phyloP scores from a whole-genome alignment of 768 basidiomycete genomes.

The Tulasnella sp. region DNA sequence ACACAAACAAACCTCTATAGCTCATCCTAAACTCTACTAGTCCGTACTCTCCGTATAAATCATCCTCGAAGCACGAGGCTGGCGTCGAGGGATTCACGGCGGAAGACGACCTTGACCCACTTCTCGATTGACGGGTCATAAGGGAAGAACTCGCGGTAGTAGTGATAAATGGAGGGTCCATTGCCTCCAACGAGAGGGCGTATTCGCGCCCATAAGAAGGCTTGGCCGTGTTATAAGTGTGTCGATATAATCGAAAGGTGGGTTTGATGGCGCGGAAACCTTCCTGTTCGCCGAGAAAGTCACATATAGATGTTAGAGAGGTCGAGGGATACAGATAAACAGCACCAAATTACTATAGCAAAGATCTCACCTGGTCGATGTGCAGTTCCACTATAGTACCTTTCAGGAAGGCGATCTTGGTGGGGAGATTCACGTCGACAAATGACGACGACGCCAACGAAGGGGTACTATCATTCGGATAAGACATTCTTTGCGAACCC shows the following conservation, averaged over 20 bases:
- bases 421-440: constrained; percentile 31
- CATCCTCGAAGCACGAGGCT: neutral
- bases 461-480: neutral
- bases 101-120: constrained; percentile 34
- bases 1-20: constrained; percentile 55
- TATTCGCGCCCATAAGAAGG: constrained; percentile 28
- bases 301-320: neutral
- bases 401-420: constrained; percentile 51
- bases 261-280: constrained; percentile 65
- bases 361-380: constrained; percentile 57
- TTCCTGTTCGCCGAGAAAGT: constrained; percentile 41
- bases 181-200: neutral
- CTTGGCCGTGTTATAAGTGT: constrained; percentile 37
- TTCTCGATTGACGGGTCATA: constrained; percentile 25
- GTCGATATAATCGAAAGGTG: constrained; percentile 55
- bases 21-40: constrained; percentile 64
- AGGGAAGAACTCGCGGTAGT: constrained; percentile 20
- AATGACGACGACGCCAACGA: constrained; percentile 12
- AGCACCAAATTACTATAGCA: neutral
- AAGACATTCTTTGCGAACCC: neutral
- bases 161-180: neutral
- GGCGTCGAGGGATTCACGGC: constrained; percentile 28
- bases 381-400: constrained; percentile 55
- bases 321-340: neutral
- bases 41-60: constrained; percentile 27